Evolutionary conservation across 177 flowering plant genomes (phyloP).

Genomic region (Vitis hybrid): DNA sequence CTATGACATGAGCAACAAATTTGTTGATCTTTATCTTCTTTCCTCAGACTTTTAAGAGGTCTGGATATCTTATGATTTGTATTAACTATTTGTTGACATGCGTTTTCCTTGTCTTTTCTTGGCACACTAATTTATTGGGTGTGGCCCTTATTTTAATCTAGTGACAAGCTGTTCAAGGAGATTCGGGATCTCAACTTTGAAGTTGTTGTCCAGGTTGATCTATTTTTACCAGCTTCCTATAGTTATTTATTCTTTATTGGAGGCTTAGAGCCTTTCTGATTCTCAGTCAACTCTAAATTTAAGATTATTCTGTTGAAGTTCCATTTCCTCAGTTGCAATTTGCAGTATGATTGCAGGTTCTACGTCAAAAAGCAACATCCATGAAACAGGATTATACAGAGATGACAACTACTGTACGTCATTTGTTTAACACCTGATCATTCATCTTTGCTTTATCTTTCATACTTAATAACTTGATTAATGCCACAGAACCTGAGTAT

Average conservation of each 20-base stretch:
- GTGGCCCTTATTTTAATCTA: slow-evolving; percentile 19
- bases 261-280: too few relatives aligned
- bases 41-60: too few relatives aligned
- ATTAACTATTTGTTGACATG: neutral
- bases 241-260: slow-evolving; percentile 1
- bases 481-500: neutral
- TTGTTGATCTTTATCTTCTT: too few relatives aligned
- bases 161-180: slow-evolving; percentile 98
- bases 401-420: slow-evolving; percentile 75
- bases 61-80: too few relatives aligned
- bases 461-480: neutral
- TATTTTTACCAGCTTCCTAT: slow-evolving; percentile 9
- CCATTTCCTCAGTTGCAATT: slow-evolving; percentile 30
- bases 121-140: neutral
- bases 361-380: slow-evolving; percentile 96
- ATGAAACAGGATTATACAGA: slow-evolving; percentile 99
- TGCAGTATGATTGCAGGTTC: slow-evolving; percentile 72
- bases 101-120: neutral
- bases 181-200: slow-evolving; percentile 95
- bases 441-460: neutral
- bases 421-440: neutral
- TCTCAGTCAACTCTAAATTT: neutral
- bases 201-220: slow-evolving; percentile 96
- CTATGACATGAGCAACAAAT: too few relatives aligned
- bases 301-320: slow-evolving; percentile 11